Evolutionary conservation across 2,329 filamentous ascomycete genomes (phyloP).

Genomic region (Colletotrichum sansevieriae): DNA sequence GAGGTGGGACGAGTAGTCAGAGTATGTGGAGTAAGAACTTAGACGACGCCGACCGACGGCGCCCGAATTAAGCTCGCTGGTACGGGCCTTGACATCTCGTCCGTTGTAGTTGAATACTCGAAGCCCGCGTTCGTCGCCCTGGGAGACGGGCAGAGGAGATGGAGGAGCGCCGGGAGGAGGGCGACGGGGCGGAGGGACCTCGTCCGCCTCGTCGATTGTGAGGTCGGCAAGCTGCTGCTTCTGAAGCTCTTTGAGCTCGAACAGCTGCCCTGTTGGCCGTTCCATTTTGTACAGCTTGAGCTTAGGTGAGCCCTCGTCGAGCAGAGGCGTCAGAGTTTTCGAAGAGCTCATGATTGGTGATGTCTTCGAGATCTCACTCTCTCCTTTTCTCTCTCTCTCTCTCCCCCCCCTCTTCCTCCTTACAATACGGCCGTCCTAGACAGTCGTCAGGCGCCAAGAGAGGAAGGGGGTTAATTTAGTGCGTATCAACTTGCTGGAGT

Average conservation of each 20-base stretch:
- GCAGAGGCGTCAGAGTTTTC: conserved; percentile 24
- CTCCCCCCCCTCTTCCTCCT: background rate
- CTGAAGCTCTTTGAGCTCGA: conserved; percentile 31
- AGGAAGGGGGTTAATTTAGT: conserved; percentile 10
- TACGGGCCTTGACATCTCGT: conserved; percentile 30
- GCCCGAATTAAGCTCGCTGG: conserved; percentile 33
- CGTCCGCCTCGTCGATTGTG: conserved; percentile 1
- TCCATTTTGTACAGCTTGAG: conserved; percentile 20
- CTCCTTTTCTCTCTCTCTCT: background rate
- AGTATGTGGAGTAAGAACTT: conserved; percentile 29
- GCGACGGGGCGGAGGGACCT: conserved; percentile 14
- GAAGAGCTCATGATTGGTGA: conserved; percentile 19
- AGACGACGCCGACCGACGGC: conserved; percentile 28
- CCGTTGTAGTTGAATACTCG: conserved; percentile 40
- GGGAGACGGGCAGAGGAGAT: conserved; percentile 7
- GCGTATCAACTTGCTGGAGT: conserved; percentile 33
- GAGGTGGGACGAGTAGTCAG: conserved; percentile 30
- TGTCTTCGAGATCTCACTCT: background rate
- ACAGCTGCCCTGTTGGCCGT: conserved; percentile 27
- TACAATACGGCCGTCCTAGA: background rate
- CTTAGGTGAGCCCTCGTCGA: conserved; percentile 17
- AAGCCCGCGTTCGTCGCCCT: conserved; percentile 34
- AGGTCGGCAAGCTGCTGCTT: conserved; percentile 15
- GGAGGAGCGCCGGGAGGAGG: conserved; percentile 16
- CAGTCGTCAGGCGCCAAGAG: conserved; percentile 1